Evolutionary conservation across 306 rosid genomes (phyloP).

Genomic region (Rosa lucieae): DNA sequence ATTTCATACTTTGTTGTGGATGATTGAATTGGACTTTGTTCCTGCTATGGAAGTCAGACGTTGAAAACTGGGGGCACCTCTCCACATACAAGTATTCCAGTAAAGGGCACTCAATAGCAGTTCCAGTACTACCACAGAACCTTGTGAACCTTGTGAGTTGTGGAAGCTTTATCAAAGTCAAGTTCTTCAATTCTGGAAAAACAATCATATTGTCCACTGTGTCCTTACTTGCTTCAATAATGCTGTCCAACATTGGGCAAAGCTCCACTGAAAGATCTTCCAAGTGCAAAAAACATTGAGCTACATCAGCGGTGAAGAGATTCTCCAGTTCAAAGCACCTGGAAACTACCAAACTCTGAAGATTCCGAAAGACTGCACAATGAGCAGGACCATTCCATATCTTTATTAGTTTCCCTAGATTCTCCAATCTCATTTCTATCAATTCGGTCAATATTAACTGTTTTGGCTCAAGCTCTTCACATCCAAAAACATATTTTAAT

Average conservation of each 20-base stretch:
- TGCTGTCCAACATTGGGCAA: not conserved
- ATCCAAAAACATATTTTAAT: slow-evolving; percentile 1
- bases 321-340: not conserved
- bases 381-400: not conserved
- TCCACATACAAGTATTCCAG: no score
- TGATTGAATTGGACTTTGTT: not conserved
- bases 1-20: not conserved
- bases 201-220: no score
- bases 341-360: not conserved
- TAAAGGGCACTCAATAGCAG: no score
- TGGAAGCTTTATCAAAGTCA: no score
- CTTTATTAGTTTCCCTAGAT: not conserved
- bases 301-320: not conserved
- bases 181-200: no score
- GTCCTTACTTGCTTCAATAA: not conserved
- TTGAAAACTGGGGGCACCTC: not conserved
- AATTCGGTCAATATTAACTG: not conserved
- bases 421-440: not conserved
- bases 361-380: not conserved
- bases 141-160: no score
- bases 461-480: not conserved
- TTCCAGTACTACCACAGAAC: no score
- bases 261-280: slow-evolving; percentile 1
- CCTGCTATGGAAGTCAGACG: not conserved
- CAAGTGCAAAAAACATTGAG: not conserved